Evolutionary conservation across 352 stramenopile species (phyloP).

Genomic region (Pythium aristosporum): DNA sequence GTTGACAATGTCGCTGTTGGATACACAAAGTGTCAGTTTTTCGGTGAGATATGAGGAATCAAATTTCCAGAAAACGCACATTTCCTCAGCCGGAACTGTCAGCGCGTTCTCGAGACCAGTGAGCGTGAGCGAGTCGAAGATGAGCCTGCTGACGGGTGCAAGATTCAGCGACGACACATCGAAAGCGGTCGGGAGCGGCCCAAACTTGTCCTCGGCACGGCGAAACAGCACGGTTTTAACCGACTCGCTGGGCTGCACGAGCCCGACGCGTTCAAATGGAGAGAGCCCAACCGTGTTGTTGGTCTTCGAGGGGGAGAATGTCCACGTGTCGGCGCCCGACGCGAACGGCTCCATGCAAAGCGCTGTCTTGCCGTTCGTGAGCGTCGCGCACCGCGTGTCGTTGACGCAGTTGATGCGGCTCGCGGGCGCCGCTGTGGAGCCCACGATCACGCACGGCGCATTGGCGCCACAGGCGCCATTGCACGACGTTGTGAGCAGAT

Average conservation of each 20-base stretch:
- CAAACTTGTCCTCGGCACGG: slow-evolving; percentile 30
- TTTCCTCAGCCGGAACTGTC: slow-evolving; percentile 44
- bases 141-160: slow-evolving; percentile 44
- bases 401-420: slow-evolving; percentile 76
- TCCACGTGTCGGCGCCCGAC: slow-evolving; percentile 37
- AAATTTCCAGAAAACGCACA: slow-evolving; percentile 32
- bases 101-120: slow-evolving; percentile 50
- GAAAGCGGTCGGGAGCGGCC: slow-evolving; percentile 40
- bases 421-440: slow-evolving; percentile 39
- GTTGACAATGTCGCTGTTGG: slow-evolving; percentile 57
- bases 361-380: slow-evolving; percentile 63
- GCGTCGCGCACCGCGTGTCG: slow-evolving; percentile 63
- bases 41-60: background rate
- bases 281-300: slow-evolving; percentile 49
- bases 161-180: slow-evolving; percentile 74
- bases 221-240: slow-evolving; percentile 56
- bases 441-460: slow-evolving; percentile 65
- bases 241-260: slow-evolving; percentile 52
- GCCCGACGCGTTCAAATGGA: slow-evolving; percentile 69
- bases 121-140: slow-evolving; percentile 47
- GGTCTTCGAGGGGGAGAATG: slow-evolving; percentile 51
- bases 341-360: slow-evolving; percentile 65
- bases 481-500: slow-evolving; percentile 77
- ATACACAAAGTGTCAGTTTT: background rate
- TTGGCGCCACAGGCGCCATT: slow-evolving; percentile 62